Percentiles rank a stretch among this genome's conserved stretches.
These are phyloP conservation scores for Margaritispora aquatica DNA, from an alignment of 495 filamentous ascomycete species.

Conservation along the genomic window DNA sequence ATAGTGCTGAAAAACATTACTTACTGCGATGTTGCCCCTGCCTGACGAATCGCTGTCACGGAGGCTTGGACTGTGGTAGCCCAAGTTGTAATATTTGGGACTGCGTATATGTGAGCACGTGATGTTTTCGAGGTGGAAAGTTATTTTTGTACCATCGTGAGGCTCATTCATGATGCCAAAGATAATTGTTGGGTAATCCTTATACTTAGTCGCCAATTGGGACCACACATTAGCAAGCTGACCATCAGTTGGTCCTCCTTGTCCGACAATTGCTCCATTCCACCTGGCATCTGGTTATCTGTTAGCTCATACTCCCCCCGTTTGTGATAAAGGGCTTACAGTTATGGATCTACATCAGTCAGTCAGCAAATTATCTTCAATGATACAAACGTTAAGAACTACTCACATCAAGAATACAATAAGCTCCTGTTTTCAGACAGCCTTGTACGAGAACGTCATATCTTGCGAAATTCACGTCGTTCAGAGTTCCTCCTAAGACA, in stretches of 20 bases:
- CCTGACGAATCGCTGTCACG: conserved; percentile 51
- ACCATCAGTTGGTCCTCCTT: conserved; percentile 45
- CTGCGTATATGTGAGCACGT: not conserved
- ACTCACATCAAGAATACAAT: conserved; percentile 49
- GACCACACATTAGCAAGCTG: conserved; percentile 49
- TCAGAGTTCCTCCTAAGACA: conserved; percentile 35
- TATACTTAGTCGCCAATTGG: conserved; percentile 49
- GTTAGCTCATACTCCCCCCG: not conserved
- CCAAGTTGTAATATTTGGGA: conserved; percentile 33
- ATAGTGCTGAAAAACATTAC: conserved; percentile 17
- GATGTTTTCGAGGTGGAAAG: no score
- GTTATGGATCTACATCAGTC: conserved; percentile 3
- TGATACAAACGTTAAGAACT: no score
- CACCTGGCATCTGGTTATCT: conserved; percentile 38
- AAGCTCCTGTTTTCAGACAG: conserved; percentile 45
- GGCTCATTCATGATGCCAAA: conserved; percentile 57
- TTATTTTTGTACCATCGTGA: not conserved
- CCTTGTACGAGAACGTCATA: conserved; percentile 38
- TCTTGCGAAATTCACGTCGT: conserved; percentile 24
- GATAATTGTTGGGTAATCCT: conserved; percentile 33
- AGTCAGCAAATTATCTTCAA: no score
- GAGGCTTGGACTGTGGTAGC: conserved; percentile 44
- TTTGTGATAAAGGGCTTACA: not conserved
- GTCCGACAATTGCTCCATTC: conserved; percentile 46
- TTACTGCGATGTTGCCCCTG: conserved; percentile 48